Conservation (phyloP, 2,329 filamentous ascomycete genomes). For the Aspergillus bombycis region DNA sequence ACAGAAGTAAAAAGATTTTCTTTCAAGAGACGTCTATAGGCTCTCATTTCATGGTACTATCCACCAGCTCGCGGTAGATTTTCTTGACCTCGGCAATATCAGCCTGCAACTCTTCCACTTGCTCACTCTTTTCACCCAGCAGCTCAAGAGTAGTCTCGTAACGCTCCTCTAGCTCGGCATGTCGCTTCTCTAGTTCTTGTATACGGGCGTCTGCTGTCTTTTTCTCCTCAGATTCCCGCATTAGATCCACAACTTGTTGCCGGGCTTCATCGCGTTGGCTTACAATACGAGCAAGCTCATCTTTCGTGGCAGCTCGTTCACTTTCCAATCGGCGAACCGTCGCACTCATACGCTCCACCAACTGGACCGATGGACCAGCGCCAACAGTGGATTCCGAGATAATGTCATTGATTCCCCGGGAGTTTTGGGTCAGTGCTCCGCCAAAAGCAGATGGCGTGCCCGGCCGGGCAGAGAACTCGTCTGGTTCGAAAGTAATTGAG, state of each 20-base stretch:
- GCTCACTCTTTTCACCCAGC: conserved; percentile 94
- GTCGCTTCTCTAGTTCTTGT: conserved; percentile 66
- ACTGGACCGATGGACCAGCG: conserved; percentile 88
- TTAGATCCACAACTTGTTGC: conserved; percentile 85
- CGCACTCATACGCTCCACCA: conserved; percentile 94
- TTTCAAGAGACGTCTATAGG: background rate
- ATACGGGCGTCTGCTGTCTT: conserved; percentile 63
- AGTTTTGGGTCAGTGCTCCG: conserved; percentile 38
- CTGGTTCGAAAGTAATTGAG: conserved; percentile 50
- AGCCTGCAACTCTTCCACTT: conserved; percentile 84
- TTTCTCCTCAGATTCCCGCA: conserved; percentile 81
- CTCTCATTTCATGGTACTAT: conserved; percentile 74
- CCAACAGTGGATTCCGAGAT: conserved; percentile 86
- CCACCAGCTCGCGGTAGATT: conserved; percentile 92
- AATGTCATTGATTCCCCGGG: conserved; percentile 76
- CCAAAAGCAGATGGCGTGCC: conserved; percentile 43
- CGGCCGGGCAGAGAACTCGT: conserved; percentile 47
- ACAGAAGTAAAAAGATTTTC: conserved; percentile 8
- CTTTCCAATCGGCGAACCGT: conserved; percentile 88
- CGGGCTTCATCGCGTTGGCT: conserved; percentile 89
- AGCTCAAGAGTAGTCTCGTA: conserved; percentile 93
- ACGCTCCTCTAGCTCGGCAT: conserved; percentile 70
- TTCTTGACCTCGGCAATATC: conserved; percentile 93
- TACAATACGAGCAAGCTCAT: conserved; percentile 79
- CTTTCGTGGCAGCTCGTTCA: conserved; percentile 85